These are phyloP conservation scores for Ceratocystis alfenasii DNA, from an alignment of 2,329 filamentous ascomycete genomes.

Conservation along the genomic window DNA sequence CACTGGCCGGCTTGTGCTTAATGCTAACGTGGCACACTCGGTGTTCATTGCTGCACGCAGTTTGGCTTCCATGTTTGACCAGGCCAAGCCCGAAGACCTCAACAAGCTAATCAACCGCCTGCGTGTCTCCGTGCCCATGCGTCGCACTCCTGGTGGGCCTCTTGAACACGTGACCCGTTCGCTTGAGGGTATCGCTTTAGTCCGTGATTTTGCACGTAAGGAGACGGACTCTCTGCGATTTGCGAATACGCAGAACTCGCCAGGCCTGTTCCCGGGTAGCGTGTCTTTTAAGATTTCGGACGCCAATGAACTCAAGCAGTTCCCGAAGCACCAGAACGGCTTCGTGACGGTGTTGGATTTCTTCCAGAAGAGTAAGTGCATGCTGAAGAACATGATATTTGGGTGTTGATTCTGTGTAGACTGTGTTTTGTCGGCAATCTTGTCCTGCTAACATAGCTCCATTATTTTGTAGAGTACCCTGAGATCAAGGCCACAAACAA, in stretches of 20 bases:
- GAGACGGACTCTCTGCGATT: slow-evolving; percentile 11
- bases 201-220: slow-evolving; percentile 1
- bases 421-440: no score
- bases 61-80: slow-evolving; percentile 12
- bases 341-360: slow-evolving; percentile 36
- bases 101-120: slow-evolving; percentile 35
- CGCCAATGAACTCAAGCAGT: slow-evolving; percentile 27
- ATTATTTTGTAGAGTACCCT: slow-evolving; percentile 29
- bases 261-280: slow-evolving; percentile 20
- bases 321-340: slow-evolving; percentile 25
- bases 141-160: slow-evolving; percentile 9
- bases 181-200: slow-evolving; percentile 15
- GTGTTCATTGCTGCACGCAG: slow-evolving; percentile 33
- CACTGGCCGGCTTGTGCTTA: slow-evolving; percentile 43
- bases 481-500: slow-evolving; percentile 28
- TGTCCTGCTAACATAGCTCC: neutral
- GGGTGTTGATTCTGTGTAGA: neutral
- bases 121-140: slow-evolving; percentile 17
- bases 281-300: slow-evolving; percentile 28
- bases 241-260: neutral
- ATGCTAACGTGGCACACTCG: slow-evolving; percentile 43
- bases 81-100: slow-evolving; percentile 34
- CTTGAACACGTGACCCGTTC: neutral
- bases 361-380: slow-evolving; percentile 33
- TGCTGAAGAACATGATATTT: neutral